Base-by-base conservation (phyloP, 2,329 filamentous ascomycete genomes). In the Diplodia sapinea region DNA sequence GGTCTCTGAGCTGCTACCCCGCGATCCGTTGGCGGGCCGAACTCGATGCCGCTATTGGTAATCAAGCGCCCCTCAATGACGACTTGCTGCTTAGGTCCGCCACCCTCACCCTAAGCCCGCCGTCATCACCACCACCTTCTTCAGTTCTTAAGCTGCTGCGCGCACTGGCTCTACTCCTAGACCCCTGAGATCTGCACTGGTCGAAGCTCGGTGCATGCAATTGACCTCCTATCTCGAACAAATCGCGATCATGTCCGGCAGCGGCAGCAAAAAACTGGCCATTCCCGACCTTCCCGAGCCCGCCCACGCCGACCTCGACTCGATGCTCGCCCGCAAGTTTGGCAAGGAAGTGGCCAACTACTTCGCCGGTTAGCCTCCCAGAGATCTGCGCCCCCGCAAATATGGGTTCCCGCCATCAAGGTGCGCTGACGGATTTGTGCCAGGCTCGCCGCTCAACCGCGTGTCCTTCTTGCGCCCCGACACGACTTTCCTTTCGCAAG, bases 311-410 rank as follows among this genome's bases (percentile, higher is more conserved):
- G 81, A 85, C 70, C 79, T 86, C 72, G 87, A 89, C 76, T 88
- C 87, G 47, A 92, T 93, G 88, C 83, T 95, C 74, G 87, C 88
- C 72, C 84, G 87, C 68, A 92, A 89, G 76, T 94, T 93, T 79
- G 92, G 92, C 78, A 89, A 87, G 72, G 92, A 94, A 79, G 84
- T 92, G 70, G 86, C 89, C 76, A 95, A 94, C 80, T 95, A 95
- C 86, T 95, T 94, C 80, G 88, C 91, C 61, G 84, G 81, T 81
- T 63, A 51, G 47, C 50, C 17, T 29, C 12, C 12, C 13, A 20
- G 6, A 38, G 9, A 38, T 38, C 9, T 38, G 8, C 36, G 36
- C 9, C 31, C 36, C 40, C 13, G 26, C n/a, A 23, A 38, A 38
- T 38, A 38, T 38, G 11, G 29, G 33, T 51, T 40, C 26, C 29